Base-by-base conservation (phyloP, 2,329 filamentous ascomycete species). In the Camillea tinctor region DNA sequence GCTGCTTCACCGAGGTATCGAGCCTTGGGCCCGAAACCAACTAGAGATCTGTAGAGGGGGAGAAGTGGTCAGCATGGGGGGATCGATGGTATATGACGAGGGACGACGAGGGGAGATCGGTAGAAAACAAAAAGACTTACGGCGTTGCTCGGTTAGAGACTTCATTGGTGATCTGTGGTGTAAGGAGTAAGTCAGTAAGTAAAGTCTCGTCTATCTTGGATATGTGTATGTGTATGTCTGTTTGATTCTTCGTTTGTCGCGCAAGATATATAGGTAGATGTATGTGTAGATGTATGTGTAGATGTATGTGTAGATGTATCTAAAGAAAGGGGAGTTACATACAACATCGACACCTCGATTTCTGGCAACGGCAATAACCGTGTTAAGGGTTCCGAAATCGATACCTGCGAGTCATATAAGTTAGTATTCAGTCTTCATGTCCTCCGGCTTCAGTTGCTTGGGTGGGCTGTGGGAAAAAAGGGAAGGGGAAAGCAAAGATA, bases 281-380 rank as follows among this genome's bases (percentile, higher is more conserved):
- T 24, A n/a, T n/a, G n/a, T n/a, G n/a, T n/a, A n/a, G n/a, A n/a
- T n/a, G n/a, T n/a, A n/a, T n/a, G n/a, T n/a, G n/a, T n/a, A 63
- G 66, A 71, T 63, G 61, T 61, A 23, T 49, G 61, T 56, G 48
- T 13, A 20, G 57, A 56, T 50, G 60, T 24, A n/a, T n/a, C n/a
- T n/a, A n/a, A n/a, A 49, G 20, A 24, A 54, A 61, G 63, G 66
- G 66, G 36, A 20, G 69, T n/a, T 75, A 95, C 93, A 76, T 86
- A 97, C 93, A 77, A 99, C 95, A 84, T 99, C 95, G 78, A 99
- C 95, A 81, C 95, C 95, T 77, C 96, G 93, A 81, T 98, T 98
- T 78, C 95, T 88, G 76, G 95, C 95, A 79, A 98, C 94, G 77
- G 94, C 94, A 80, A 98, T 91, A 75, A 96, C 93, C 77, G 94